Percentiles rank a stretch among this genome's conserved stretches.
Evolutionary conservation across 345 rosid species (phyloP).

Genomic region (Fremontodendron californicum): DNA sequence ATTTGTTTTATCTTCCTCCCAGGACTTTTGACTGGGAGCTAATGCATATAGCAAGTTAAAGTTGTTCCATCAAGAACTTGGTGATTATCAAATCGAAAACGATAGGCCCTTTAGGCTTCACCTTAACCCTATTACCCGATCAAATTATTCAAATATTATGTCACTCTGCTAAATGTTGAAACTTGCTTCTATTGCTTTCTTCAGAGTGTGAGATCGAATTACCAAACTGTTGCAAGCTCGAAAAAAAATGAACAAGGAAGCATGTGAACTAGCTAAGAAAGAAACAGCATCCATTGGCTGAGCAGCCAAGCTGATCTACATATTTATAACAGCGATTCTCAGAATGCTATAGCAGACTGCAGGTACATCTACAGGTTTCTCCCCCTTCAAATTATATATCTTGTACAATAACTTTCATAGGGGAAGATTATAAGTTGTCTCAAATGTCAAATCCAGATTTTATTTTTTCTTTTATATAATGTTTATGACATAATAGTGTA

Average conservation of each 20-base stretch:
- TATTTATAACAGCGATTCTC: background rate
- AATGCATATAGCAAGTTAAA: background rate
- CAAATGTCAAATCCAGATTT: background rate
- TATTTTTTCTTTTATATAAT: background rate
- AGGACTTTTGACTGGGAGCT: background rate
- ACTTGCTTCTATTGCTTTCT: constrained; percentile 12
- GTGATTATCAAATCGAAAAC: background rate
- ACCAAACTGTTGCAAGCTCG: constrained; percentile 29
- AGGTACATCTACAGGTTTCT: background rate
- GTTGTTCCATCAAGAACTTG: background rate
- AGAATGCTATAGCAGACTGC: background rate
- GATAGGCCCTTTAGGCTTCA: background rate
- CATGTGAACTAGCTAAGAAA: constrained; percentile 1
- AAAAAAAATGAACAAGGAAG: constrained; percentile 21
- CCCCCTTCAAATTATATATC: background rate
- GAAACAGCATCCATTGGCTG: background rate
- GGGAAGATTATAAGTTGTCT: background rate
- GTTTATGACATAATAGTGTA: background rate
- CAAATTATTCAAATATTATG: background rate
- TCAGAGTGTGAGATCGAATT: constrained; percentile 68
- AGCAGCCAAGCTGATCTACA: too few species aligned
- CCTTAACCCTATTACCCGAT: background rate
- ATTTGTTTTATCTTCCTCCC: background rate
- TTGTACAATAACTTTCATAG: background rate
- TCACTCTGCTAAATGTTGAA: background rate